phyloP scores from a whole-genome alignment of 345 rosid genomes.

The Rhodamnia argentea region DNA sequence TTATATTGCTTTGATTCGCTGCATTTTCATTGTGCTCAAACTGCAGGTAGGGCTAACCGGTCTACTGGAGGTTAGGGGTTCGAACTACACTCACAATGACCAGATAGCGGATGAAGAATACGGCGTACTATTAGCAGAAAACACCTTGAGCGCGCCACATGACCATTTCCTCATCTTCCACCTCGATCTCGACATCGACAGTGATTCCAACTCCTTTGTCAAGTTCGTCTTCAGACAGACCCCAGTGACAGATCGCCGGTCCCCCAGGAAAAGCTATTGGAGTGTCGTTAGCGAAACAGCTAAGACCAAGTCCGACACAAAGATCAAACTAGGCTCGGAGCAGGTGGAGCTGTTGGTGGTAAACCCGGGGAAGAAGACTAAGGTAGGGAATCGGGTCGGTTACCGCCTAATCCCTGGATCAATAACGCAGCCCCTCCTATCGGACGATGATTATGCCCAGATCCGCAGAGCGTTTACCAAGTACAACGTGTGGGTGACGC shows the following conservation, averaged over 20 bases:
- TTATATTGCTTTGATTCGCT: neutral
- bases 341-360: constrained; percentile 49
- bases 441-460: constrained; percentile 57
- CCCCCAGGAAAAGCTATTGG: constrained; percentile 70
- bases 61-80: constrained; percentile 45
- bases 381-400: constrained; percentile 51
- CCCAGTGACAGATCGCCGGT: constrained; percentile 9
- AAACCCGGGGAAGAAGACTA: constrained; percentile 50
- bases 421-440: constrained; percentile 32
- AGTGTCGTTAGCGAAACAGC: constrained; percentile 48
- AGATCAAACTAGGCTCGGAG: constrained; percentile 33
- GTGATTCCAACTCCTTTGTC: constrained; percentile 54
- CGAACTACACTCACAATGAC: constrained; percentile 28
- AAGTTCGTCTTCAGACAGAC: constrained; percentile 39
- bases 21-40: neutral
- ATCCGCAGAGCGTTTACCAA: constrained; percentile 50
- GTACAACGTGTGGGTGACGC: constrained; percentile 69
- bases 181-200: constrained; percentile 73
- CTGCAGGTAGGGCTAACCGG: constrained; percentile 62
- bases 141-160: constrained; percentile 60
- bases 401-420: constrained; percentile 55
- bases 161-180: constrained; percentile 76
- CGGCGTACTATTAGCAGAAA: constrained; percentile 57
- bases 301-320: constrained; percentile 55
- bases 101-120: constrained; percentile 30